These are phyloP conservation scores for Mucor irregularis DNA, from an alignment of 371 early-diverging fungal species.

Conservation along the genomic window DNA sequence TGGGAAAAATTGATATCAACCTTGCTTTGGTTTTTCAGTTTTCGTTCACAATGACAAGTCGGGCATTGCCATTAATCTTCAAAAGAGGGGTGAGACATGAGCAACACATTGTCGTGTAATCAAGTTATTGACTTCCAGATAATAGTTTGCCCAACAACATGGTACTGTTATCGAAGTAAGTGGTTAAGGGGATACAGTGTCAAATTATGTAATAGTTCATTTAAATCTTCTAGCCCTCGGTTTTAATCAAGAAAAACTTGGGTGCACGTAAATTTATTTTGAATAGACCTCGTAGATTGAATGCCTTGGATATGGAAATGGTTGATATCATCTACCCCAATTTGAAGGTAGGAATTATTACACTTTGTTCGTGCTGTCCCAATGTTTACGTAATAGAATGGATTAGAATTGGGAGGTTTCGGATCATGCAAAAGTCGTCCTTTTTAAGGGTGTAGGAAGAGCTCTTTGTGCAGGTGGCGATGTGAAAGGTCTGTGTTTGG, in stretches of 20 bases:
- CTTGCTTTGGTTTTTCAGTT: too few species aligned
- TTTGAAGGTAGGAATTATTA: constrained; percentile 58
- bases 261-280: constrained; percentile 62
- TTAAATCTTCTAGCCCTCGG: constrained; percentile 6
- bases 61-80: not conserved
- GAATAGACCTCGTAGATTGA: constrained; percentile 82
- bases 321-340: constrained; percentile 75
- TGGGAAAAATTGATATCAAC: too few species aligned
- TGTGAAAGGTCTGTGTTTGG: constrained; percentile 80
- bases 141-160: not conserved
- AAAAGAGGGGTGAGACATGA: not conserved
- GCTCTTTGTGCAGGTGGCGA: constrained; percentile 98
- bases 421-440: constrained; percentile 71
- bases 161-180: not conserved
- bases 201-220: too few species aligned
- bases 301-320: constrained; percentile 87
- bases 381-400: too few species aligned
- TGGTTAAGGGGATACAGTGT: too few species aligned
- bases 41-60: not conserved
- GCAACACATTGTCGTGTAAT: too few species aligned
- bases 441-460: constrained; percentile 71
- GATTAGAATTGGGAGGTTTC: constrained; percentile 81
- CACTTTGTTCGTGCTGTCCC: too few species aligned
- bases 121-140: too few species aligned
- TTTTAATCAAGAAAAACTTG: constrained; percentile 8